Conservation (phyloP, 441 rosid genomes). For the Eutrema salsugineum region DNA sequence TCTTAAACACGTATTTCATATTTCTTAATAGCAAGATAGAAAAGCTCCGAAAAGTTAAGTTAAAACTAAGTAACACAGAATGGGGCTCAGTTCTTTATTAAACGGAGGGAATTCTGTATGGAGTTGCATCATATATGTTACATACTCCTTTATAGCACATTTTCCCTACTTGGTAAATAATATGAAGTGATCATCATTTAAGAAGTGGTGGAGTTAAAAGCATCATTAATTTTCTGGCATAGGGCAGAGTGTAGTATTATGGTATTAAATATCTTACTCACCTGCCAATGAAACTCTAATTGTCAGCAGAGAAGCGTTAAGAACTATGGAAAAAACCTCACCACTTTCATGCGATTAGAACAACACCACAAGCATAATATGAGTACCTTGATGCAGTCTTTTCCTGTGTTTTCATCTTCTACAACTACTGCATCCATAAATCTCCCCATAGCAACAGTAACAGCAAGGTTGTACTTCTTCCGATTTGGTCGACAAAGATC, state of each 20-base stretch:
- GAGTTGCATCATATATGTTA: slow-evolving; percentile 12
- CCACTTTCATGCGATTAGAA: slow-evolving; percentile 10
- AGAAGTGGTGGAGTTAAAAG: slow-evolving; percentile 6
- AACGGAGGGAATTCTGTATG: neutral
- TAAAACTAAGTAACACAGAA: neutral
- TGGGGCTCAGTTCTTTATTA: neutral
- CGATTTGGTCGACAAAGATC: slow-evolving; percentile 95
- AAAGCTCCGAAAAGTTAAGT: slow-evolving; percentile 1
- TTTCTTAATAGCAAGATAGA: neutral
- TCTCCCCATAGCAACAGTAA: slow-evolving; percentile 98
- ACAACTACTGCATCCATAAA: slow-evolving; percentile 99
- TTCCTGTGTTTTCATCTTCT: slow-evolving; percentile 94
- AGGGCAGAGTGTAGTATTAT: neutral
- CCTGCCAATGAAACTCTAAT: neutral
- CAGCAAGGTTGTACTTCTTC: slow-evolving; percentile 95
- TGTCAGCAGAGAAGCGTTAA: slow-evolving; percentile 2
- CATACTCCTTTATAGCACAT: neutral
- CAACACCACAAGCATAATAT: slow-evolving; percentile 18
- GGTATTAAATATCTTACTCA: neutral
- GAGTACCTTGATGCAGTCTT: slow-evolving; percentile 96
- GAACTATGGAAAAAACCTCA: neutral
- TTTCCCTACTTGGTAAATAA: neutral
- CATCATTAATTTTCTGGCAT: slow-evolving; percentile 2
- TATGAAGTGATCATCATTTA: slow-evolving; percentile 8
- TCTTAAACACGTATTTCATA: neutral